Base-by-base conservation (phyloP, 257 asterid species). In the Solanum dulcamara region DNA sequence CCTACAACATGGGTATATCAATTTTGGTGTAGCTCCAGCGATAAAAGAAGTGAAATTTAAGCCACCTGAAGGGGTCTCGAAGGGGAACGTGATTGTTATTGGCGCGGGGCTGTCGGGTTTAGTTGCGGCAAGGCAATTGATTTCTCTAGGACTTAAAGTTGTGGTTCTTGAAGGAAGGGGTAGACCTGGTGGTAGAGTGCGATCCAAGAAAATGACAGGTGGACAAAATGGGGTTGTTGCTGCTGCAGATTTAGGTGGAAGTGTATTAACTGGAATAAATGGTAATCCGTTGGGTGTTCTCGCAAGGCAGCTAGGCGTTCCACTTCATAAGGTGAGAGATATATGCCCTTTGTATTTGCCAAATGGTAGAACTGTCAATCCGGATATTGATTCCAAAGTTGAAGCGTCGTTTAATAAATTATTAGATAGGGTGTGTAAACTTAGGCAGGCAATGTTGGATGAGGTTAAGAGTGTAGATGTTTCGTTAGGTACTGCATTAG, bases 201-300 rank as follows among this genome's bases (percentile, higher is more conserved):
- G 97, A 51, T 89, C 97, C 2, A 93, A 92, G 92, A 93, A 89
- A 81, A 95, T 96, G 99, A 88, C 89, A 11, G 98, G 93, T 84
- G 91, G 87, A 4, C 93, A 89, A 60, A 90, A 84, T 37, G 87
- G 88, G 37, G 91, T 90, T 22, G 91, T 90, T 26, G 96, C 93
- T 7, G 99, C 97, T 0, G 99, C 98, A 10, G 99, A 96, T 90
- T 90, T 96, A 87, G 99, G 99, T 40, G 99, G 99, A 71, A 96
- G 99, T 66, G 99, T 96, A 37, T 89, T 96, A 81, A 96, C 99
- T 1, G 99, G 99, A 51, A 96, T 94, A 74, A 96, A 95, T 87
- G 99, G 99, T 42, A 96, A 96, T 80, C 99, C 99, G 1, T 87
- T 96, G 86, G 99, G 98, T 55, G 99, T 96, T 84, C 91, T 96